Percentiles rank a stretch among this genome's conserved stretches.
Evolutionary conservation across 2,329 filamentous ascomycete species (phyloP).

Genomic region (Coleophoma eucalyptorum): DNA sequence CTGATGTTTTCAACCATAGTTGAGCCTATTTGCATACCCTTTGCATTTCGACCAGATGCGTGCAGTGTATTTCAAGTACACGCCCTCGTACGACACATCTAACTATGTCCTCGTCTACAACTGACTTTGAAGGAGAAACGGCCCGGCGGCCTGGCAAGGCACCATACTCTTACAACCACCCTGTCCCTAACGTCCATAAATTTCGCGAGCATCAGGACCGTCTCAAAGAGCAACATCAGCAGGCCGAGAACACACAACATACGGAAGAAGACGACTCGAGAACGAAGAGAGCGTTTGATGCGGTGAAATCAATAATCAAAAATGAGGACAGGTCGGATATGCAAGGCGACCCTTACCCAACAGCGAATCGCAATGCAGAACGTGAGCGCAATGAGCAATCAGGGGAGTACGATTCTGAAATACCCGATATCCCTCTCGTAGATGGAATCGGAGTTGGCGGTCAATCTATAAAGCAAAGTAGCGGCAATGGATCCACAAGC

Average conservation of each 20-base stretch:
- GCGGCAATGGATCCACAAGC: not conserved
- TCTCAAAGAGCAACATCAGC: conserved; percentile 12
- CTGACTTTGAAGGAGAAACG: conserved; percentile 17
- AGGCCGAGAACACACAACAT: conserved; percentile 18
- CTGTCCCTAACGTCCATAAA: conserved; percentile 19
- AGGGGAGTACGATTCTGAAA: conserved; percentile 11
- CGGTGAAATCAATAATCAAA: conserved; percentile 16
- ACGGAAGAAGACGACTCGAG: conserved; percentile 20
- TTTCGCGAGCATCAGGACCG: conserved; percentile 19
- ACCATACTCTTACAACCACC: conserved; percentile 19
- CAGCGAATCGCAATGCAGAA: conserved; percentile 16
- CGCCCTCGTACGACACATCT: not conserved
- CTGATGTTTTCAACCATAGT: too few relatives aligned
- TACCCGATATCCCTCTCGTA: conserved; percentile 7
- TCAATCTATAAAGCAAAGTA: not conserved
- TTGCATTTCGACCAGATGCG: too few relatives aligned
- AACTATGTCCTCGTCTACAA: conserved; percentile 4
- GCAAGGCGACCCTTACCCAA: conserved; percentile 17
- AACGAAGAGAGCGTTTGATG: conserved; percentile 14
- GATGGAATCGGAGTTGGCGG: conserved; percentile 1
- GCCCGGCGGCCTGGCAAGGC: conserved; percentile 17
- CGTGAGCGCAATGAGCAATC: conserved; percentile 4
- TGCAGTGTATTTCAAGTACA: too few relatives aligned
- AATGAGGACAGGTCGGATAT: conserved; percentile 16
- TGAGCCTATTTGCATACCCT: too few relatives aligned